phyloP scores from a whole-genome alignment of 2,329 filamentous ascomycete species.

The Cadophora sp. region DNA sequence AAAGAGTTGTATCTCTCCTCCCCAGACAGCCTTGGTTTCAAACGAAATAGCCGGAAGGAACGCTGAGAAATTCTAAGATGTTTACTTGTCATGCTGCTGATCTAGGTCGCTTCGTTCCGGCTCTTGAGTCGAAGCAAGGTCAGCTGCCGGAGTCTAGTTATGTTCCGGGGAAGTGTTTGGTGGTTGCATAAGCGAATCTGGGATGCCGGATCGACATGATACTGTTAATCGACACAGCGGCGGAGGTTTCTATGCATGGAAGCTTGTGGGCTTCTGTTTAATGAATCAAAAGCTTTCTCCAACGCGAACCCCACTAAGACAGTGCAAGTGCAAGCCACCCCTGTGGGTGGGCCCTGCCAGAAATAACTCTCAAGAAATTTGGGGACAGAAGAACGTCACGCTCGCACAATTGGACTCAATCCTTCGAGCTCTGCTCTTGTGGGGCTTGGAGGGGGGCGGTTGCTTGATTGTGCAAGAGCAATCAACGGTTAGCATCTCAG shows the following conservation, averaged over 20 bases:
- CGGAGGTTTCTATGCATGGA: not conserved
- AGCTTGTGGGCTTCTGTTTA: not conserved
- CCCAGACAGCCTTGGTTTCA: slow-evolving; percentile 2
- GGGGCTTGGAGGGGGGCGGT: no score
- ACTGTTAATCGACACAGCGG: not conserved
- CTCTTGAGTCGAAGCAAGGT: slow-evolving; percentile 1
- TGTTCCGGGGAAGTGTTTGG: not conserved
- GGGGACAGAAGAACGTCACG: not conserved
- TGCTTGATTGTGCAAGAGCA: no score
- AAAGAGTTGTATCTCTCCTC: not conserved
- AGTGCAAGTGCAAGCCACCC: not conserved
- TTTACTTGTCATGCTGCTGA: slow-evolving; percentile 13
- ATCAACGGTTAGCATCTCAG: no score
- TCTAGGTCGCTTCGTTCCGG: slow-evolving; percentile 1
- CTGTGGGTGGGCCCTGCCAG: not conserved
- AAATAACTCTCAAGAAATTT: not conserved
- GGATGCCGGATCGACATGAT: not conserved
- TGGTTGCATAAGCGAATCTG: not conserved
- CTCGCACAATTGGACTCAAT: not conserved
- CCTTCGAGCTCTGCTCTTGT: not conserved
- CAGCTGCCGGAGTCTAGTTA: slow-evolving; percentile 3
- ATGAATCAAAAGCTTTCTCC: not conserved
- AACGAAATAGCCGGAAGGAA: slow-evolving; percentile 11
- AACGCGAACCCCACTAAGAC: not conserved
- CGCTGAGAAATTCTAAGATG: slow-evolving; percentile 3